Evolutionary conservation across 495 filamentous ascomycete species (phyloP), one percentile per base, ranked within the genome.

Genomic region (Tirmania nivea): DNA sequence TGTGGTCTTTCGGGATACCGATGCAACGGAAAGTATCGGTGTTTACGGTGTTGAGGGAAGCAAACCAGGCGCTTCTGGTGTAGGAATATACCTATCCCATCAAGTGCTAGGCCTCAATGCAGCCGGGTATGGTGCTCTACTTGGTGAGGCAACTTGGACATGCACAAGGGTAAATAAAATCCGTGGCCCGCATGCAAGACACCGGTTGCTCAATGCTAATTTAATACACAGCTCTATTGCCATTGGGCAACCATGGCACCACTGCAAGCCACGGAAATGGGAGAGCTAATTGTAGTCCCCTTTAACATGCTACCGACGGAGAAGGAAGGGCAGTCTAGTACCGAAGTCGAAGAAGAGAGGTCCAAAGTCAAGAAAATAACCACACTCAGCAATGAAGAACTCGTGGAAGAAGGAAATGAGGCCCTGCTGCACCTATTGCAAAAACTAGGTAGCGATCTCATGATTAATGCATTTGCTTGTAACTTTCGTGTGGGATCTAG

Each of bases 391-490:
- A 67, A 67, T 56, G 57, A 58, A 0, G 68, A 70, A 48, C 50
- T 49, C n/a, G 61, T 69, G 17, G 66, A 73, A 20, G 49, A 59
- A 10, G 12, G 52, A 6, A 56, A 64, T n/a, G 51, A 51, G 1
- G 62, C 67, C 34, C 64, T 65, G 1, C 60, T 65, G 58, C 52
- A 59, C 1, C 54, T 70, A 8, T 63, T 75, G 14, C 57, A 65
- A 10, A 62, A 59, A 3, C 60, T 73, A 1, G 70, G 70, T 4
- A 69, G 68, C 2, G 70, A 74, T 42, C 59, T 71, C 34, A 72
- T 68, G 49, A 70, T 75, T 63, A 73, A 75, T 54, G 66, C 65
- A 9, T 71, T 74, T 57, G 59, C 66, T 0, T 57, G 65, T 34
- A 74, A 73, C 57, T 74, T 65, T 59, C 45, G 59, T 4, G 60